These are phyloP conservation scores for Pseudozyma sp. DNA, from an alignment of 1,284 basidiomycete species.

Conservation along the genomic window DNA sequence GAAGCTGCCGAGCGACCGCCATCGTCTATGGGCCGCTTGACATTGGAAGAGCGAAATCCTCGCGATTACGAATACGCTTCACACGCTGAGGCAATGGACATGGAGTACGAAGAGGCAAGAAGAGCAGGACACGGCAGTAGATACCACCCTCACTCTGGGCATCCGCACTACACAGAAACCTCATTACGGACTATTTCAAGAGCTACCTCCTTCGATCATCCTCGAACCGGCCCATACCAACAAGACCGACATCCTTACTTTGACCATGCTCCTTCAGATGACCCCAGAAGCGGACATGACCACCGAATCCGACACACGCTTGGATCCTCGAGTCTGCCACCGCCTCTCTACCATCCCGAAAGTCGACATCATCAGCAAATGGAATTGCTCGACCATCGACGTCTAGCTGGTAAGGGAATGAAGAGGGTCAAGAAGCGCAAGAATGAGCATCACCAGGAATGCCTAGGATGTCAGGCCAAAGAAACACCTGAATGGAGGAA, in stretches of 20 bases:
- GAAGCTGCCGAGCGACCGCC: conserved; percentile 7
- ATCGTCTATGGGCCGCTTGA: conserved; percentile 18
- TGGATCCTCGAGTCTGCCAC: not conserved
- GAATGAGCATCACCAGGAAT: conserved; percentile 53
- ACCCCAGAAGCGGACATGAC: conserved; percentile 5
- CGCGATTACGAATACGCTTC: not conserved
- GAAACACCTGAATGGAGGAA: conserved; percentile 67
- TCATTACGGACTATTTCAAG: conserved; percentile 16
- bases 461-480: conserved; percentile 51
- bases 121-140: not conserved
- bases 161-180: not conserved
- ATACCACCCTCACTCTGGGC: not conserved
- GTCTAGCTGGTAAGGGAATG: conserved; percentile 48
- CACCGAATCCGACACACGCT: conserved; percentile 2
- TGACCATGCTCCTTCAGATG: conserved; percentile 8
- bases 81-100: not conserved
- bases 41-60: conserved; percentile 20
- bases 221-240: not conserved
- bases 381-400: conserved; percentile 35
- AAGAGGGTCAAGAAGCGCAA: conserved; percentile 49
- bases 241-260: not conserved
- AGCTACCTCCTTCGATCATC: conserved; percentile 35
- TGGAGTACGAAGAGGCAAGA: conserved; percentile 1
- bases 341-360: conserved; percentile 13
- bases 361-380: conserved; percentile 36